A percentile compares a stretch with the other conserved stretches of the same genome.
Conservation (phyloP, 345 rosid species). For the Eucalyptus cloeziana region DNA sequence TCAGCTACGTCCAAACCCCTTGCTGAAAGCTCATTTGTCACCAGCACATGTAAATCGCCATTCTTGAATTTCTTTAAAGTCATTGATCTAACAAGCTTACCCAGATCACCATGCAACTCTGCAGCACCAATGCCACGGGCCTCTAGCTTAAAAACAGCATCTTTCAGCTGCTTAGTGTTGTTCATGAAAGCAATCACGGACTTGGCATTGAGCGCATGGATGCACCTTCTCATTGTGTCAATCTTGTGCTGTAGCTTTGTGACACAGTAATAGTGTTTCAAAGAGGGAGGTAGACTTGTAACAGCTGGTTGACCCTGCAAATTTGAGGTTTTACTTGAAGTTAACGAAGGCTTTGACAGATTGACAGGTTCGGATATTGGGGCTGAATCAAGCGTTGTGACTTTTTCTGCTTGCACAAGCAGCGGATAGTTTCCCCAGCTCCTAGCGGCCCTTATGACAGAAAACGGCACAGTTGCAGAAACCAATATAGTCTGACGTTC, state of each 20-base stretch:
- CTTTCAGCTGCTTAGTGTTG: slow-evolving; percentile 79
- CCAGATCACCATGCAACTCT: slow-evolving; percentile 92
- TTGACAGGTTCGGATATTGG: slow-evolving; percentile 36
- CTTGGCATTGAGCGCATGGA: slow-evolving; percentile 77
- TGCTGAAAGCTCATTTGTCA: slow-evolving; percentile 92
- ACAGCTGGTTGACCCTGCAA: slow-evolving; percentile 40
- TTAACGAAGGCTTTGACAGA: slow-evolving; percentile 15
- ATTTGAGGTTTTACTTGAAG: slow-evolving; percentile 17
- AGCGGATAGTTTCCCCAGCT: slow-evolving; percentile 79
- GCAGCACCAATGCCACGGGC: slow-evolving; percentile 75
- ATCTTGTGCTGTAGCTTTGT: slow-evolving; percentile 84
- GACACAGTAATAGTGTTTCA: slow-evolving; percentile 69
- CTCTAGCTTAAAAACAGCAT: slow-evolving; percentile 83
- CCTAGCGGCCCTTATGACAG: slow-evolving; percentile 83
- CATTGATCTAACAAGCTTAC: slow-evolving; percentile 84
- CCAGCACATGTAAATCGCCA: slow-evolving; percentile 71
- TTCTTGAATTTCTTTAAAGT: slow-evolving; percentile 74
- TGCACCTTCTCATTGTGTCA: slow-evolving; percentile 70
- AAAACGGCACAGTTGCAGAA: slow-evolving; percentile 91
- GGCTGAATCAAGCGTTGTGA: slow-evolving; percentile 44
- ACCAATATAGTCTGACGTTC: slow-evolving; percentile 72
- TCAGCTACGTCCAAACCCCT: slow-evolving; percentile 88
- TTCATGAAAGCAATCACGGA: slow-evolving; percentile 93
- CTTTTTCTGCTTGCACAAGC: slow-evolving; percentile 70
- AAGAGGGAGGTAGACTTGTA: slow-evolving; percentile 70